These are phyloP conservation scores for Rhamnella rubrinervis DNA, from an alignment of 331 rosid species.

Conservation along the genomic window DNA sequence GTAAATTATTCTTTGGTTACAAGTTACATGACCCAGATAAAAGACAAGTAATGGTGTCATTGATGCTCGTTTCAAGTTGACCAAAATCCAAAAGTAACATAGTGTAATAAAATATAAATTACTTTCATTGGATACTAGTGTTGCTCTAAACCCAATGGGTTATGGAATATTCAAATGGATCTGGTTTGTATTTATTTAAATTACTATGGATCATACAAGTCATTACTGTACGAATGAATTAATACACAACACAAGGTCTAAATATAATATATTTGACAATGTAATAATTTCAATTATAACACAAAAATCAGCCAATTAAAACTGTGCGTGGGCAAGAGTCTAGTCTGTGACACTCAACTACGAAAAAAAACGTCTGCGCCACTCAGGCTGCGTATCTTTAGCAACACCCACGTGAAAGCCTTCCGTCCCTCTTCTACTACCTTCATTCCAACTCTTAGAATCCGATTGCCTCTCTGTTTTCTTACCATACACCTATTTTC, in stretches of 20 bases:
- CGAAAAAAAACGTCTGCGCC: neutral
- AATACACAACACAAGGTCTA: no score
- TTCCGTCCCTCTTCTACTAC: neutral
- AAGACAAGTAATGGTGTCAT: neutral
- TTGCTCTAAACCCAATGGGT: no score
- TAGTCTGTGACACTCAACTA: neutral
- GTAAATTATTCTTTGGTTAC: neutral
- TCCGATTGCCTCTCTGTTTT: constrained; percentile 38
- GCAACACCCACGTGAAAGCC: constrained; percentile 9
- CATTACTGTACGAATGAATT: no score
- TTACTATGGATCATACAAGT: no score
- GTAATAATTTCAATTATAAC: no score
- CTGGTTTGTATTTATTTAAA: no score
- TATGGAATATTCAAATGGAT: no score
- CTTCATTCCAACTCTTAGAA: constrained; percentile 40
- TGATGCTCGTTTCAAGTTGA: neutral
- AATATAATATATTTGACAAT: no score
- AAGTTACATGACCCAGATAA: neutral
- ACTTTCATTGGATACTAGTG: no score
- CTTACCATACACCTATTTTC: constrained; percentile 1
- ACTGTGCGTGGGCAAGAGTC: constrained; percentile 4
- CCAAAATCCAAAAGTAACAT: no score
- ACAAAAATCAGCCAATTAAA: no score
- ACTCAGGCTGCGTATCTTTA: constrained; percentile 1
- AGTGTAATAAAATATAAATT: no score